Evolutionary conservation across 2,329 filamentous ascomycete species (phyloP).

Genomic region (Cadophora sp.): DNA sequence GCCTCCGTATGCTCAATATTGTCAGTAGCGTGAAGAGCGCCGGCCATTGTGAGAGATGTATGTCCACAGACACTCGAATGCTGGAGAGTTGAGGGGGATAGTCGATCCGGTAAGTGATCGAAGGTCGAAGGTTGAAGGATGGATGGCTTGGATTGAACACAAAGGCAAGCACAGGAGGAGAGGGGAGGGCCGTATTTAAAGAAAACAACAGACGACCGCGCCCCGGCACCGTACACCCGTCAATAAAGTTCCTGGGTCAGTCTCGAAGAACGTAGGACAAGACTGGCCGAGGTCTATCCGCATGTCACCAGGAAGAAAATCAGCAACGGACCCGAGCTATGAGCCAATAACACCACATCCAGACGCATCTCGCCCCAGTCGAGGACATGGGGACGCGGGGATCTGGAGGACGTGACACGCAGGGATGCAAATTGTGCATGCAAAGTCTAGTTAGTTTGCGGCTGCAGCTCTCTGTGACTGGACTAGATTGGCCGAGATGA

Average conservation of each 20-base stretch:
- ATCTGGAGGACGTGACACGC: constrained; percentile 16
- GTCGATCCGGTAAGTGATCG: background rate
- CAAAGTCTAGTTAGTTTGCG: constrained; percentile 1
- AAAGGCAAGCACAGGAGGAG: background rate
- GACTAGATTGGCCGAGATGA: constrained; percentile 16
- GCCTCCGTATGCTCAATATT: constrained; percentile 69
- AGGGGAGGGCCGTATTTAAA: constrained; percentile 12
- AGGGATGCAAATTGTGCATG: constrained; percentile 13
- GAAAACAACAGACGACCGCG: constrained; percentile 7
- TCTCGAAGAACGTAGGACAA: constrained; percentile 12
- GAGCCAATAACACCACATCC: constrained; percentile 6
- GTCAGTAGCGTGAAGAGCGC: constrained; percentile 39
- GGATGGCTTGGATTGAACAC: constrained; percentile 5
- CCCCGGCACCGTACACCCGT: constrained; percentile 13
- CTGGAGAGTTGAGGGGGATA: background rate
- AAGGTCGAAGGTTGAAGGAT: background rate
- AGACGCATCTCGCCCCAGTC: constrained; percentile 5
- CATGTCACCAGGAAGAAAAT: background rate
- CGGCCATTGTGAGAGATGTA: constrained; percentile 18
- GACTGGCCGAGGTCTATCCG: constrained; percentile 4
- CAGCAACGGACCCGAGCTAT: background rate
- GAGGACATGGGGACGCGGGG: constrained; percentile 15
- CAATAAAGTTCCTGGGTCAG: constrained; percentile 11
- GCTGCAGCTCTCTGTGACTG: background rate
- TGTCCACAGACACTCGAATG: constrained; percentile 9